Evolutionary conservation across 768 basidiomycete species (phyloP).

Genomic region (Leccinum ochraceum): DNA sequence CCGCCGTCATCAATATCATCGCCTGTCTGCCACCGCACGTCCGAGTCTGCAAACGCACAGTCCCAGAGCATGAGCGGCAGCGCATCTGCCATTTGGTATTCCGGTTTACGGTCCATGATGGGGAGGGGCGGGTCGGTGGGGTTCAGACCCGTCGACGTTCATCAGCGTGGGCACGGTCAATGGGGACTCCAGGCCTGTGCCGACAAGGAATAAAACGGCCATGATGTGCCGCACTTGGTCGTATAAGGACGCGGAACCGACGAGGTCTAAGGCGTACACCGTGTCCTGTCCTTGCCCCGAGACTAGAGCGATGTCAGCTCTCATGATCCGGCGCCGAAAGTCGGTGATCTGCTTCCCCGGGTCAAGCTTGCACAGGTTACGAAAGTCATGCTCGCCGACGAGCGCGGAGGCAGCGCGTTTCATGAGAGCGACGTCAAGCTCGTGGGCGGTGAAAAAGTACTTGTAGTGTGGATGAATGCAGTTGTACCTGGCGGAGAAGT

Average conservation of each 20-base stretch:
- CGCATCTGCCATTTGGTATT: conserved; percentile 92
- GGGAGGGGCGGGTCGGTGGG: conserved; percentile 36
- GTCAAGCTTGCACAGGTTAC: conserved; percentile 94
- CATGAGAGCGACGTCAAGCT: conserved; percentile 76
- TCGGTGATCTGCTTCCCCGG: conserved; percentile 86
- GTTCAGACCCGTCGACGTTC: conserved; percentile 53
- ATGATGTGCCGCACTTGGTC: conserved; percentile 97
- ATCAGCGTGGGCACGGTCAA: conserved; percentile 70
- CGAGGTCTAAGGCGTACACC: conserved; percentile 74
- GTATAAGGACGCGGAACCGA: conserved; percentile 89
- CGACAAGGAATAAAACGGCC: conserved; percentile 87
- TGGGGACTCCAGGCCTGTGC: conserved; percentile 74
- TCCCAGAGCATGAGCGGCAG: conserved; percentile 92
- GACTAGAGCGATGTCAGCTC: conserved; percentile 61
- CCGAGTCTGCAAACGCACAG: conserved; percentile 67
- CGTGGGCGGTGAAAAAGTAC: conserved; percentile 82
- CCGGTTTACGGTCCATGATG: conserved; percentile 72
- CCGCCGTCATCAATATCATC: conserved; percentile 31
- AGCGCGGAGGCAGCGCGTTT: conserved; percentile 67
- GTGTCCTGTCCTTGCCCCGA: conserved; percentile 33
- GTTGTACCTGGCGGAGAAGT: conserved; percentile 87
- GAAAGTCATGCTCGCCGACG: conserved; percentile 91
- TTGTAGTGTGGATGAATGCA: conserved; percentile 94
- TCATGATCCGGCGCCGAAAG: conserved; percentile 68
- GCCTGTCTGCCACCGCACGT: conserved; percentile 73